phyloP scores from a whole-genome alignment of 306 rosid genomes.

The Adenanthera pavonina region DNA sequence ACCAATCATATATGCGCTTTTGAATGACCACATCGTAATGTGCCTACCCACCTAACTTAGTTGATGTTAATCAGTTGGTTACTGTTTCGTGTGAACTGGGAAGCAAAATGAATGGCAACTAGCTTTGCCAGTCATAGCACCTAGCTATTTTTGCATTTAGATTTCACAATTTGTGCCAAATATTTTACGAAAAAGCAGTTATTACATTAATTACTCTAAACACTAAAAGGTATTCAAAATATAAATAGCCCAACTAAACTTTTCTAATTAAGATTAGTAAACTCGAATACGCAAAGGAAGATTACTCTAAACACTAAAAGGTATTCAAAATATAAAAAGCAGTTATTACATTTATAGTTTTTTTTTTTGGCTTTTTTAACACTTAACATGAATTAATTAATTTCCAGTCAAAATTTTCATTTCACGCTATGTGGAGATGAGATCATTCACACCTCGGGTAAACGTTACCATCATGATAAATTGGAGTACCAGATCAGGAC shows the following conservation, averaged over 20 bases:
- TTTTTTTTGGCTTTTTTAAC: too few relatives aligned
- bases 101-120: constrained; percentile 4
- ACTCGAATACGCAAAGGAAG: neutral
- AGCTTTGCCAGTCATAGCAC: neutral
- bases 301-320: neutral
- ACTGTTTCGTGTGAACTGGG: neutral
- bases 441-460: neutral
- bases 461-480: constrained; percentile 4
- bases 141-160: neutral
- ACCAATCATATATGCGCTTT: constrained; percentile 1
- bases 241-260: neutral
- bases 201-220: neutral
- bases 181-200: neutral
- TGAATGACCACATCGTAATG: neutral
- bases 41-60: neutral
- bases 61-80: neutral
- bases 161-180: neutral
- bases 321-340: neutral
- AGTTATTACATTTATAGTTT: too few relatives aligned
- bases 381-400: too few relatives aligned
- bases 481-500: neutral
- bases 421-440: neutral
- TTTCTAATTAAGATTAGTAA: neutral
- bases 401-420: too few relatives aligned
- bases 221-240: neutral